Conservation (phyloP, 2,329 filamentous ascomycete genomes). For the Fusarium pininemorale region DNA sequence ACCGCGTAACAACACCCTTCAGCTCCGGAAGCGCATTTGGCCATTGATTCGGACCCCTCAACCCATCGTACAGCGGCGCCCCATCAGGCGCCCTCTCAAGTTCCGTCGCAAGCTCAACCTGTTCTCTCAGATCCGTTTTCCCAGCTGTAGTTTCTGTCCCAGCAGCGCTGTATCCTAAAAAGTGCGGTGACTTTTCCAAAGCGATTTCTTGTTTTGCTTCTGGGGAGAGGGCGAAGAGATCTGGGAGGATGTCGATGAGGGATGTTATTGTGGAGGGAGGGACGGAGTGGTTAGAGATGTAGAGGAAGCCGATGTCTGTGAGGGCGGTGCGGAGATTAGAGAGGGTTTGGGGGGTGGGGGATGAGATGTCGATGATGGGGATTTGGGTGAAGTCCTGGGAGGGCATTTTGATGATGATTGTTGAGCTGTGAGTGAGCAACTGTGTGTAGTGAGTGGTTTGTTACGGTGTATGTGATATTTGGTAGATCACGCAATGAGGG, state of each 20-base stretch:
- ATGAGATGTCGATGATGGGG: constrained; percentile 60
- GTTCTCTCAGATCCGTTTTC: constrained; percentile 61
- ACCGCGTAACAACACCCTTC: constrained; percentile 53
- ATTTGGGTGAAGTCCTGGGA: constrained; percentile 50
- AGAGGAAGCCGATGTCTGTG: constrained; percentile 62
- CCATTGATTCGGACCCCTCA: constrained; percentile 62
- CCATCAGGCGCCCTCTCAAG: constrained; percentile 50
- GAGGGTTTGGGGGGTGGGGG: constrained; percentile 53
- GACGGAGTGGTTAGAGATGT: constrained; percentile 61
- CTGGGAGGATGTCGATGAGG: constrained; percentile 53
- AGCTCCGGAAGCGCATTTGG: constrained; percentile 49
- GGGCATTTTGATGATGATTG: background rate
- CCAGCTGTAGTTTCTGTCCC: constrained; percentile 66
- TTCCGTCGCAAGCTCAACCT: constrained; percentile 69
- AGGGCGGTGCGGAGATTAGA: constrained; percentile 56
- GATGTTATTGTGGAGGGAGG: constrained; percentile 42
- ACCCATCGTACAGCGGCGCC: constrained; percentile 51
- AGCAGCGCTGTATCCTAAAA: constrained; percentile 66
- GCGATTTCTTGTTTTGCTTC: constrained; percentile 53
- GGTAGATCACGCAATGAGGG: background rate
- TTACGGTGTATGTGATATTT: background rate
- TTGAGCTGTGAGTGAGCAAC: background rate
- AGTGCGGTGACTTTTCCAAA: constrained; percentile 65
- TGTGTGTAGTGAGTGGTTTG: background rate
- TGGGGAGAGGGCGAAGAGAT: constrained; percentile 53